phyloP scores from a whole-genome alignment of 495 filamentous ascomycete species.

The Lasiosphaeriaceae sp. region DNA sequence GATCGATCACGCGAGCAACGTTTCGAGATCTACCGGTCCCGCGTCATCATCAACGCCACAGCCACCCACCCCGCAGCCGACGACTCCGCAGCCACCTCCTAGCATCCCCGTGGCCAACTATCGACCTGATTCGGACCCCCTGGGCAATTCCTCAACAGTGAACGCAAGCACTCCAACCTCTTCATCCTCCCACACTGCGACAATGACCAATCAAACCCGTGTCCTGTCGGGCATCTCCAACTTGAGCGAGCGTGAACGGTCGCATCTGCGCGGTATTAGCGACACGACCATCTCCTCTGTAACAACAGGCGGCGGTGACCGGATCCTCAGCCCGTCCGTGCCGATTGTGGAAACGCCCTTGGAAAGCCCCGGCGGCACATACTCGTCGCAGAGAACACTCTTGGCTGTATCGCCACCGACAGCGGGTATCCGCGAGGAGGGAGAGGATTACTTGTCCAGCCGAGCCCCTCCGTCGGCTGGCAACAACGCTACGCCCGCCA shows the following conservation, averaged over 20 bases:
- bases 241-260: conserved; percentile 37
- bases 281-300: conserved; percentile 40
- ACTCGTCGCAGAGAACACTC: background rate
- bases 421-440: conserved; percentile 5
- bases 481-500: conserved; percentile 5
- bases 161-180: background rate
- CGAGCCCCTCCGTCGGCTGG: background rate
- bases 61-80: conserved; percentile 3
- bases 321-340: background rate
- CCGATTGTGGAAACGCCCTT: background rate
- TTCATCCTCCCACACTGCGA: background rate
- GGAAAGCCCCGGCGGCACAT: background rate
- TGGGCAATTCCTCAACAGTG: conserved; percentile 11
- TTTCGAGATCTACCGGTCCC: conserved; percentile 1
- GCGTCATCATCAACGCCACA: background rate
- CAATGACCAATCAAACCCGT: background rate
- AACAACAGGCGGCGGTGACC: conserved; percentile 7
- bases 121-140: conserved; percentile 30
- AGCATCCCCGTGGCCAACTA: conserved; percentile 3
- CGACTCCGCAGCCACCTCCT: conserved; percentile 1
- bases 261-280: conserved; percentile 45
- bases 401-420: conserved; percentile 14
- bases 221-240: conserved; percentile 40
- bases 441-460: conserved; percentile 26
- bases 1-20: conserved; percentile 24